Evolutionary conservation across 73 alveolate genomes (phyloP), one percentile per base, ranked within the genome.

Genomic region (Breviolum minutum): DNA sequence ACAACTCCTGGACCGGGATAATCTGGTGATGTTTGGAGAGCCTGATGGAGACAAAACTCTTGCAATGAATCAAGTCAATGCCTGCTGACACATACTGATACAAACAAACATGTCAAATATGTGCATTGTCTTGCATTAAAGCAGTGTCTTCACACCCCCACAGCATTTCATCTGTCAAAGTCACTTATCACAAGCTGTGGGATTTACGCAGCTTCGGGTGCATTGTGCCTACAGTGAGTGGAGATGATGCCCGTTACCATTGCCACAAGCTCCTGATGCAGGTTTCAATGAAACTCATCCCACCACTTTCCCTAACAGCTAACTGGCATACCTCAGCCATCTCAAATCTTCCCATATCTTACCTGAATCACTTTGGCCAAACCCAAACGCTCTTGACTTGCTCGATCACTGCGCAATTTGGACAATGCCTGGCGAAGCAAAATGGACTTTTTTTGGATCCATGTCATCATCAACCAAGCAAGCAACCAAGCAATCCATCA

Each of bases 211-310:
- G 54, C 54, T 40, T 40, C 3, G 54, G 54, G 54, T 40, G 54
- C 54, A 40, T 40, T 40, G 8, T 40, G 87, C 96, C 64, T 71
- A 87, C 97, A 91, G 29, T 91, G 97, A 6, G 29, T 16, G 80
- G 89, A 79, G 40, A 91, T 74, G 97, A 91, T 79, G 63, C 60
- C 97, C 60, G 48, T 29, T 29, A 91, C 80, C 89, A 91, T 40
- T 8, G 79, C 80, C 63, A 91, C 89, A 13, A 91, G 89, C 97
- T 91, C 97, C 97, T 91, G 17, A 19, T 12, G 32, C 19, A 40
- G 9, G 54, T 68, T 68, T 68, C 24, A 14, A 17, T 68, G 77
- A 68, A 17, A 68, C 24, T 68, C 77, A 68, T 40, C 5, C 54
- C 54, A 40, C 54, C 54, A 40, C 54, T 40, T 40, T 40, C 54